Evolutionary conservation across 2,329 filamentous ascomycete genomes (phyloP).

Genomic region (Ophioceras dolichostomum): DNA sequence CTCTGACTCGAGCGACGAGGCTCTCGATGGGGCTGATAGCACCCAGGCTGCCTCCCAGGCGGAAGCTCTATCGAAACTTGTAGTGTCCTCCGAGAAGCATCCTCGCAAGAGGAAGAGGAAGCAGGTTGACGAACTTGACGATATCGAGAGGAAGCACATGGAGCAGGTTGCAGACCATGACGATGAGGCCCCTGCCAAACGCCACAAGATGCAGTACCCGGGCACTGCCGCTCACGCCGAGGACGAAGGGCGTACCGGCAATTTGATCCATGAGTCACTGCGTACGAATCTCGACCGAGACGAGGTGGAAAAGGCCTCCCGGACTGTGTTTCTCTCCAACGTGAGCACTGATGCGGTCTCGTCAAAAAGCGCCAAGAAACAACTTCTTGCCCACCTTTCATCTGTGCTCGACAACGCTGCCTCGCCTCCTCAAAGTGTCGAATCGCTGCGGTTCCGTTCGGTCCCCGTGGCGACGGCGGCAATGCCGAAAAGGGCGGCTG

Average conservation of each 20-base stretch:
- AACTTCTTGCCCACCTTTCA: conserved; percentile 62
- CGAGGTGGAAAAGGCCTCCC: conserved; percentile 74
- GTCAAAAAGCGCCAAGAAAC: conserved; percentile 70
- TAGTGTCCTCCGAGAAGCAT: conserved; percentile 30
- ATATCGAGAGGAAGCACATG: conserved; percentile 60
- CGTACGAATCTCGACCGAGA: conserved; percentile 36
- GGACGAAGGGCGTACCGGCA: conserved; percentile 24
- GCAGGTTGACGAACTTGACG: conserved; percentile 47
- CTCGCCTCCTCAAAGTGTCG: conserved; percentile 56
- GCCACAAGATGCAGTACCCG: conserved; percentile 14
- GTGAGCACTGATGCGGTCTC: conserved; percentile 74
- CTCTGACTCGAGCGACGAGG: conserved; percentile 22
- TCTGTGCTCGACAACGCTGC: conserved; percentile 52
- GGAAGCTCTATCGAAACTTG: conserved; percentile 13
- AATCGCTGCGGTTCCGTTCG: conserved; percentile 89
- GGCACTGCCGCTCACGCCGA: conserved; percentile 14
- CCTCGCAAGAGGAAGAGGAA: conserved; percentile 55
- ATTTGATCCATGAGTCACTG: conserved; percentile 43
- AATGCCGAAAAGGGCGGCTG: conserved; percentile 89
- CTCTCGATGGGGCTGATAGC: conserved; percentile 10
- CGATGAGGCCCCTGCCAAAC: conserved; percentile 20
- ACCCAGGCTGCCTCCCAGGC: neutral
- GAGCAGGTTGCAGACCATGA: conserved; percentile 48
- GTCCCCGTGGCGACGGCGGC: conserved; percentile 67
- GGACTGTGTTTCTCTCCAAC: conserved; percentile 89